Conservation (phyloP, 495 filamentous ascomycete species). For the Cudoniella acicularis region DNA sequence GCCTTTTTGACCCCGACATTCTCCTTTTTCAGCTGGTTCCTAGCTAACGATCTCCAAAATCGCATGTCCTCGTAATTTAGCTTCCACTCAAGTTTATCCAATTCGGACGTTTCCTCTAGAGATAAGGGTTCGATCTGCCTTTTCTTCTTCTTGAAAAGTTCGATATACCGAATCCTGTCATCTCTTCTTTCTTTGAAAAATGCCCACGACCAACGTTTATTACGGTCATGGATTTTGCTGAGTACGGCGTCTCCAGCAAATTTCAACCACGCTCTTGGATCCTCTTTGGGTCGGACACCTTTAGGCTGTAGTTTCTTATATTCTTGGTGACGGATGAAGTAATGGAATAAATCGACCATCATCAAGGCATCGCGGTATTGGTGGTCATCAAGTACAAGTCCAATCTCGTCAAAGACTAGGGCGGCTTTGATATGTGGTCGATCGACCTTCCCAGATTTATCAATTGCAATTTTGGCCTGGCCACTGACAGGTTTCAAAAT, state of each 20-base stretch:
- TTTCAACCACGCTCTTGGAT: slow-evolving; percentile 84
- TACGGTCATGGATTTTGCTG: slow-evolving; percentile 89
- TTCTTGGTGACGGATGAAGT: slow-evolving; percentile 95
- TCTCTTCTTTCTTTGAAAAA: slow-evolving; percentile 91
- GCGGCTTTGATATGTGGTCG: slow-evolving; percentile 86
- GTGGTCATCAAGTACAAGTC: slow-evolving; percentile 90
- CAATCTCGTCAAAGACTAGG: slow-evolving; percentile 91
- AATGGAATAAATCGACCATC: slow-evolving; percentile 98
- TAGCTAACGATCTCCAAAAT: slow-evolving; percentile 91
- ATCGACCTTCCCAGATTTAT: slow-evolving; percentile 80
- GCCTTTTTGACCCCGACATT: slow-evolving; percentile 73
- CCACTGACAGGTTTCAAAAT: slow-evolving; percentile 94
- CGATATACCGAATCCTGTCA: slow-evolving; percentile 83
- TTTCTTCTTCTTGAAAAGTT: slow-evolving; percentile 82
- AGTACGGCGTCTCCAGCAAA: slow-evolving; percentile 88
- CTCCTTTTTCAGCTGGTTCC: slow-evolving; percentile 93
- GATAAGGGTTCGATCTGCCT: slow-evolving; percentile 69
- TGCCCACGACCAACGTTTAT: slow-evolving; percentile 87
- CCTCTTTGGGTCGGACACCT: slow-evolving; percentile 74
- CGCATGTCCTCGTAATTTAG: slow-evolving; percentile 92
- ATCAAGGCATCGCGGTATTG: slow-evolving; percentile 96
- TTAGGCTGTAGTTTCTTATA: slow-evolving; percentile 93
- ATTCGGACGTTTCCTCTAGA: slow-evolving; percentile 62
- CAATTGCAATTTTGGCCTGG: slow-evolving; percentile 84
- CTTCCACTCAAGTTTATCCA: slow-evolving; percentile 79